These are phyloP conservation scores for Hyaloscypha variabilis DNA, from an alignment of 495 filamentous ascomycete species.

Conservation along the genomic window DNA sequence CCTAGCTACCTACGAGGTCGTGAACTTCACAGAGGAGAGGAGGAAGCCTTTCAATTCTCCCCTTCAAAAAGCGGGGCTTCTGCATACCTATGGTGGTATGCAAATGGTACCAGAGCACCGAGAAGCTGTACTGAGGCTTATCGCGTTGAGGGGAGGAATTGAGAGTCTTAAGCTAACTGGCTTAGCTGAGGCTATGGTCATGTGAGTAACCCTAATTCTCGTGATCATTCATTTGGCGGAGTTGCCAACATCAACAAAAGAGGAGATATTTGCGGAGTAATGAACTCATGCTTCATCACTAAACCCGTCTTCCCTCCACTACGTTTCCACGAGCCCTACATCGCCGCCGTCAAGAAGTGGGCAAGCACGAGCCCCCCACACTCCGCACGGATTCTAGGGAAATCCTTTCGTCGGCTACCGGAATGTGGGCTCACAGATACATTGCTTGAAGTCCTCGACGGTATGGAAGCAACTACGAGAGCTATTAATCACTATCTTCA, in stretches of 20 bases:
- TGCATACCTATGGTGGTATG: conserved; percentile 11
- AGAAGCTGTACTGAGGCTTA: background rate
- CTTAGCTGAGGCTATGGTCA: background rate
- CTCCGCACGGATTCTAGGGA: background rate
- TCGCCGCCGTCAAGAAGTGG: background rate
- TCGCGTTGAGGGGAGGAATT: conserved; percentile 6
- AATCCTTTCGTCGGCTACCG: background rate
- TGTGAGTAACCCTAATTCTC: background rate
- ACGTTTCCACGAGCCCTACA: background rate
- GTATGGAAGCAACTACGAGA: conserved; percentile 1
- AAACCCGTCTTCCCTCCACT: background rate
- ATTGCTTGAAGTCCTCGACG: conserved; percentile 12
- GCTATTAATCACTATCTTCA: conserved; percentile 5
- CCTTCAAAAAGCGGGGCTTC: background rate
- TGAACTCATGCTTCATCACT: no score
- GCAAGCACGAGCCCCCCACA: background rate
- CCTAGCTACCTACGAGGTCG: background rate
- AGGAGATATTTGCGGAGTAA: background rate
- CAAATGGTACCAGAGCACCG: background rate
- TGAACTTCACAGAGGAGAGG: background rate
- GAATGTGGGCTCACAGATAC: background rate
- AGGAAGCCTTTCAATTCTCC: conserved; percentile 5
- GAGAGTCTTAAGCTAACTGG: background rate
- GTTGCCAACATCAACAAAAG: background rate
- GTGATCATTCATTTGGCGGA: background rate